Conservation (phyloP, 1,284 basidiomycete species). For the Entoloma clypeatum region DNA sequence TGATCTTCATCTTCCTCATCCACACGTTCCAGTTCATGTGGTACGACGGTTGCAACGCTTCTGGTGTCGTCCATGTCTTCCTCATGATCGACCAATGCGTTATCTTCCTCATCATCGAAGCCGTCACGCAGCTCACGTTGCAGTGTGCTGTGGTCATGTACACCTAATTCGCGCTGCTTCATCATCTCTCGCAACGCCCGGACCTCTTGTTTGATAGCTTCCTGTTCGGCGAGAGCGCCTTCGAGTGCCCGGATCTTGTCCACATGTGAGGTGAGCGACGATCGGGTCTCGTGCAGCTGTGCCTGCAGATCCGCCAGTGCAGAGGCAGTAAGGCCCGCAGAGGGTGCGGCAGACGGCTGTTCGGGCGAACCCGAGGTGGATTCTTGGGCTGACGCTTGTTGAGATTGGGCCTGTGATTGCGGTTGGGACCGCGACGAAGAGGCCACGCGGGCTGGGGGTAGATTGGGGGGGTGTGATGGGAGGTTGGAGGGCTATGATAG, state of each 20-base stretch:
- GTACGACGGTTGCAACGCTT: conserved; percentile 60
- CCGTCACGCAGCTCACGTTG: conserved; percentile 29
- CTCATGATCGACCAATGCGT: conserved; percentile 35
- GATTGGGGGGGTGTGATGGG: conserved; percentile 54
- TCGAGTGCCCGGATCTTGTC: conserved; percentile 87
- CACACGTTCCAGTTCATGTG: conserved; percentile 69
- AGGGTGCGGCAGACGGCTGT: conserved; percentile 22
- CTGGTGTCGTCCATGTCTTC: conserved; percentile 57
- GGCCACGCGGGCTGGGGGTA: conserved; percentile 64
- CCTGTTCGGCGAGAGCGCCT: conserved; percentile 82
- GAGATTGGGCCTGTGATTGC: conserved; percentile 24
- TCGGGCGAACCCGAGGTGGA: conserved; percentile 39
- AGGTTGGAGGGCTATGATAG: conserved; percentile 48
- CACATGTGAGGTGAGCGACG: conserved; percentile 73
- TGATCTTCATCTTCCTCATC: conserved; percentile 73
- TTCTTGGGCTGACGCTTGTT: conserved; percentile 17
- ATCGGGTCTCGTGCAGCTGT: conserved; percentile 85
- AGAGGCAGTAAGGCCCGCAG: conserved; percentile 31
- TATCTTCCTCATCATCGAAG: conserved; percentile 39
- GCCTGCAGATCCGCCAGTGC: conserved; percentile 67
- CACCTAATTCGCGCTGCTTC: conserved; percentile 22
- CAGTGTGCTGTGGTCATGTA: conserved; percentile 19
- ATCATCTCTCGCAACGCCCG: conserved; percentile 67
- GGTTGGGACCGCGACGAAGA: conserved; percentile 25
- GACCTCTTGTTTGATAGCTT: conserved; percentile 81